Evolutionary conservation across 441 rosid genomes (phyloP).

Genomic region (Viola pubescens): DNA sequence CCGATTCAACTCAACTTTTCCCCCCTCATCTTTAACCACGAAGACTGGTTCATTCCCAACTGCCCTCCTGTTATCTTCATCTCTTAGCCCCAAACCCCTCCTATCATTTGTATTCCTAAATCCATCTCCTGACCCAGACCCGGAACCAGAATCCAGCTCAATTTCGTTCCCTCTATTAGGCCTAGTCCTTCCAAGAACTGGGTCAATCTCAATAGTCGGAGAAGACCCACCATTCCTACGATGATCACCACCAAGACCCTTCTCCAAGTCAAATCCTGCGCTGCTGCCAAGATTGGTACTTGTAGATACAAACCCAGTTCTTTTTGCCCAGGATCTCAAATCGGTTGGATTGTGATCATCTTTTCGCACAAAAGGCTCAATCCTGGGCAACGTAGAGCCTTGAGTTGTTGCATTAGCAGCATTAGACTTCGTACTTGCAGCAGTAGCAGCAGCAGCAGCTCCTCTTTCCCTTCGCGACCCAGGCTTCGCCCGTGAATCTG

Average conservation of each 20-base stretch:
- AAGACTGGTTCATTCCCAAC: constrained; percentile 23
- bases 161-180: constrained; percentile 37
- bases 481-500: too few relatives aligned
- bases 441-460: constrained; percentile 4
- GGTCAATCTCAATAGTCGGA: constrained; percentile 55
- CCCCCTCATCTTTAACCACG: constrained; percentile 15
- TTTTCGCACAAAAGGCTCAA: too few relatives aligned
- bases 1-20: constrained; percentile 17
- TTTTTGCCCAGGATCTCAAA: too few relatives aligned
- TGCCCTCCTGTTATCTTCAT: constrained; percentile 33
- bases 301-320: too few relatives aligned
- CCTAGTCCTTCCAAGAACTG: constrained; percentile 59
- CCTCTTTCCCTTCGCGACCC: too few relatives aligned
- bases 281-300: too few relatives aligned
- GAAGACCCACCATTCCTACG: constrained; percentile 39
- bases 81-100: constrained; percentile 28
- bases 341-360: too few relatives aligned
- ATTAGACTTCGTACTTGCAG: too few relatives aligned
- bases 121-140: constrained; percentile 21
- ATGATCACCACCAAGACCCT: constrained; percentile 20
- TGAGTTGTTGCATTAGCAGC: constrained; percentile 21
- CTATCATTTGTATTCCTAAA: constrained; percentile 23
- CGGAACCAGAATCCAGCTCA: constrained; percentile 33
- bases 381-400: constrained; percentile 22
- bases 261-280: constrained; percentile 31